These are phyloP conservation scores for Plasmodium coatneyi DNA, from an alignment of 169 alveolate genomes.

Conservation along the genomic window DNA sequence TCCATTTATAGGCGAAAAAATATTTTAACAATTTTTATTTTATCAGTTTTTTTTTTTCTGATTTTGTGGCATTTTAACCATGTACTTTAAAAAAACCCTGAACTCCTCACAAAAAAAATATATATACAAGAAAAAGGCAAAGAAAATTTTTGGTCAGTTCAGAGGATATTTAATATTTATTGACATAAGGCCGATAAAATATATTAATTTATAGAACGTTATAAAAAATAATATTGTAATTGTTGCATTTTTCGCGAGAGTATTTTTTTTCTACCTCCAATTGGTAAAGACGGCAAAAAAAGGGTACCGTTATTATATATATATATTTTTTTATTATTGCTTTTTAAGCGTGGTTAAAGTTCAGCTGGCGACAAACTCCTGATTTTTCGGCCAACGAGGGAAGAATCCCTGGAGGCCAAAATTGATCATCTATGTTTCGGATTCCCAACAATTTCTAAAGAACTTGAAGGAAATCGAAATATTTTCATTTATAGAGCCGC, in stretches of 20 bases:
- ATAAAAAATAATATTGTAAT: no score
- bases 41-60: not conserved
- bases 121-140: not conserved
- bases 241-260: not conserved
- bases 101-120: no score
- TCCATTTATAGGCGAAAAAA: not conserved
- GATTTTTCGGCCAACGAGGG: not conserved
- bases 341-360: conserved; percentile 21
- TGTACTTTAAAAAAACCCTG: no score
- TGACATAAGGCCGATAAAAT: no score
- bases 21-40: no score
- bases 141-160: no score
- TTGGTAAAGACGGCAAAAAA: not conserved
- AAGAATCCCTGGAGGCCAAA: not conserved
- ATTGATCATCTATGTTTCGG: conserved; percentile 56
- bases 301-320: not conserved
- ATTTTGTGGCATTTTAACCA: not conserved
- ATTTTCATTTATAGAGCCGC: conserved; percentile 42
- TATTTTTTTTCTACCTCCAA: no score
- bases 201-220: no score
- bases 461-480: conserved; percentile 37
- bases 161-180: no score
- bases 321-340: not conserved
- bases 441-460: conserved; percentile 15
- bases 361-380: conserved; percentile 75